These are phyloP conservation scores for Pilaira anomala DNA, from an alignment of 192 early-diverging fungal genomes.

Conservation along the genomic window DNA sequence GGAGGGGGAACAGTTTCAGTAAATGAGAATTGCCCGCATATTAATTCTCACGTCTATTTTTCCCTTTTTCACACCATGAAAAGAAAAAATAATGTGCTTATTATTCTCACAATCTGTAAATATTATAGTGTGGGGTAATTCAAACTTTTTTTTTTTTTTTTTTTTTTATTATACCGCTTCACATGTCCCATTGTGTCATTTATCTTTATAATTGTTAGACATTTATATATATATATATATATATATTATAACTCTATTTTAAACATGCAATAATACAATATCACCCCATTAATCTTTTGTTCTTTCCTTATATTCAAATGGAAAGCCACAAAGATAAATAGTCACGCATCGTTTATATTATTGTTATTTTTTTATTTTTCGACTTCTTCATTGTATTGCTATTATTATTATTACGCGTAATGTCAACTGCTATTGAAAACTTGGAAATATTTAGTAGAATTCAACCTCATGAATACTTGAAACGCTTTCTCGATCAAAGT, in stretches of 20 bases:
- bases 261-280: background rate
- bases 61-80: background rate
- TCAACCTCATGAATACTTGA: conserved; percentile 83
- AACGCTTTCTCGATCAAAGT: conserved; percentile 74
- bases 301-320: background rate
- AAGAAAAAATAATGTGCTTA: too few species aligned
- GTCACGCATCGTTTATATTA: background rate
- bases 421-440: conserved; percentile 24
- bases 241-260: background rate
- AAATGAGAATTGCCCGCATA: background rate
- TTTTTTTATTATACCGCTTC: background rate
- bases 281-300: too few species aligned
- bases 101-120: too few species aligned
- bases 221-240: background rate
- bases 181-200: background rate
- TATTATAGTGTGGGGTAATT: background rate
- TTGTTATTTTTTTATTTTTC: background rate
- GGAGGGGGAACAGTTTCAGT: background rate
- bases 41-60: background rate
- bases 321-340: background rate
- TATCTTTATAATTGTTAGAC: too few species aligned
- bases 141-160: too few species aligned
- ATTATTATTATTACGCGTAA: background rate
- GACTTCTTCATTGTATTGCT: background rate
- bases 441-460: conserved; percentile 80